These are phyloP conservation scores for Lentinula lateritia DNA, from an alignment of 768 basidiomycete genomes.

Conservation along the genomic window DNA sequence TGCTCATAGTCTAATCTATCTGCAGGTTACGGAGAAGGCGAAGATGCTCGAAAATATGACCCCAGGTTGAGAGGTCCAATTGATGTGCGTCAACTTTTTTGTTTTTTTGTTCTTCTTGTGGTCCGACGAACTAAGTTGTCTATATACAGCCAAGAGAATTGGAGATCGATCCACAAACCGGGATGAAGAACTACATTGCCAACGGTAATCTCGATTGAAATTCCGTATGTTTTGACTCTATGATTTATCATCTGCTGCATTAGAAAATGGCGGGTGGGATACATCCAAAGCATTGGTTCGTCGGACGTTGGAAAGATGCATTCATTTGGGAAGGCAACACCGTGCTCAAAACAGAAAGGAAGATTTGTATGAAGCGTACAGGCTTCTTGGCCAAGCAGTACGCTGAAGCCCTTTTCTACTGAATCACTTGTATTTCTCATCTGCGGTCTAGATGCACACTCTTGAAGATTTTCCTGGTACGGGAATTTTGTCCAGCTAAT, in stretches of 20 bases:
- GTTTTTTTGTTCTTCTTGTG: background rate
- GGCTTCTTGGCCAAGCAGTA: conserved; percentile 70
- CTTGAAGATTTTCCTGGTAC: conserved; percentile 69
- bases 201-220: conserved; percentile 41
- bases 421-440: background rate
- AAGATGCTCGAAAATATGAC: conserved; percentile 78
- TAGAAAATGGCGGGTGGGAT: conserved; percentile 78
- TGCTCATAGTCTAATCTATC: background rate
- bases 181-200: conserved; percentile 96
- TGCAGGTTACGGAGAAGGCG: conserved; percentile 65
- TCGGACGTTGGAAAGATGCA: conserved; percentile 69
- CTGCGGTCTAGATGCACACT: conserved; percentile 54
- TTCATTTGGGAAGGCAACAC: conserved; percentile 67
- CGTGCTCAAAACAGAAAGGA: conserved; percentile 51
- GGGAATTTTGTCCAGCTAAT: background rate
- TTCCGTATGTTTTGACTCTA: background rate
- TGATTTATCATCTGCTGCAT: background rate
- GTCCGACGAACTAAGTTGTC: background rate
- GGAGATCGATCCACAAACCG: conserved; percentile 77
- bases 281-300: conserved; percentile 79
- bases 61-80: conserved; percentile 77
- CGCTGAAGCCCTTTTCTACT: conserved; percentile 18
- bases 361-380: conserved; percentile 74
- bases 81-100: conserved; percentile 39
- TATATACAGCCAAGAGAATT: conserved; percentile 65